phyloP scores from a whole-genome alignment of 768 basidiomycete genomes.

The Mycena chlorophos region DNA sequence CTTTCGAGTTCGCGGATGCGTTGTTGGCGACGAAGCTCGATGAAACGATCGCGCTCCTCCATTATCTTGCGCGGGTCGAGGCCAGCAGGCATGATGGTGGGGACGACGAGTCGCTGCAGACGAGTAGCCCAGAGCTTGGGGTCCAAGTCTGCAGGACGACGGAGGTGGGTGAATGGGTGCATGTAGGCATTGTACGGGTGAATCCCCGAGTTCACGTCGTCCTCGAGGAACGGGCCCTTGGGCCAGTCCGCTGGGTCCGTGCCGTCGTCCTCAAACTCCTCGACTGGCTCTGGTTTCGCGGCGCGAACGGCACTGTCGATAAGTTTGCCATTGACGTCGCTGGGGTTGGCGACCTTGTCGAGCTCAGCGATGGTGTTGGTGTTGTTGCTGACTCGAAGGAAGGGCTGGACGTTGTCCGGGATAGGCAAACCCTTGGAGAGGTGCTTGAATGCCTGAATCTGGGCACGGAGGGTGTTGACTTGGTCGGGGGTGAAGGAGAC shows the following conservation, averaged over 20 bases:
- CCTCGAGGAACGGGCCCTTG: constrained; percentile 76
- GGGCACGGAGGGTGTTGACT: constrained; percentile 72
- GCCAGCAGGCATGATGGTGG: constrained; percentile 86
- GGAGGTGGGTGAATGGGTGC: constrained; percentile 80
- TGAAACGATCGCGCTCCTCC: constrained; percentile 87
- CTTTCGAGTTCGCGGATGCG: constrained; percentile 84
- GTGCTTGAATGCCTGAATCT: constrained; percentile 80
- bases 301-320: constrained; percentile 73
- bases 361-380: constrained; percentile 60
- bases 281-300: constrained; percentile 44
- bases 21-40: constrained; percentile 87
- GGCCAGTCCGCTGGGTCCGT: constrained; percentile 62
- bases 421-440: constrained; percentile 65
- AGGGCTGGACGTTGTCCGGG: constrained; percentile 68
- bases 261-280: constrained; percentile 55
- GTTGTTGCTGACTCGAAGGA: constrained; percentile 63
- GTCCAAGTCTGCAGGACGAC: constrained; percentile 60
- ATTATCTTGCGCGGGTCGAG: constrained; percentile 90
- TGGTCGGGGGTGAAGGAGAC: constrained; percentile 80
- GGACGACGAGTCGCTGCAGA: constrained; percentile 79
- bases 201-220: constrained; percentile 74
- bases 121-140: constrained; percentile 67
- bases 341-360: constrained; percentile 62
- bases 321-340: constrained; percentile 61
- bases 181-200: constrained; percentile 92